Conservation (phyloP, 805 yeast genomes). For the Priceomyces carsonii region DNA sequence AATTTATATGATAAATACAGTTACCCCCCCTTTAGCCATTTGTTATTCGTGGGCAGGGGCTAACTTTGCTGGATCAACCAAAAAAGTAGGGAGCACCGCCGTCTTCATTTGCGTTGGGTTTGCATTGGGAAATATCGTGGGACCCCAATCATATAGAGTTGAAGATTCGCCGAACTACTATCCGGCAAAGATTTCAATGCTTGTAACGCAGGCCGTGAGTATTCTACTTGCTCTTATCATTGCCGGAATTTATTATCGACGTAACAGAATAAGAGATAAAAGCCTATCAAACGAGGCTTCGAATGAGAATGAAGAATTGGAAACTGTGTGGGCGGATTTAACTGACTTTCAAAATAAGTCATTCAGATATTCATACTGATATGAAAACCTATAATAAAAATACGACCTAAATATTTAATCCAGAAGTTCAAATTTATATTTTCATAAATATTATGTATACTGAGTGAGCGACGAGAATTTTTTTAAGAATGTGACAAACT, state of each 20-base stretch:
- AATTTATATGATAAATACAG: slow-evolving; percentile 17
- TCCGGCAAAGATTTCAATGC: slow-evolving; percentile 16
- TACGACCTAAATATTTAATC: too few relatives aligned
- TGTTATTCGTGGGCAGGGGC: slow-evolving; percentile 14
- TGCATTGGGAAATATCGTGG: slow-evolving; percentile 14
- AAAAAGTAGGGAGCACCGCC: slow-evolving; percentile 12
- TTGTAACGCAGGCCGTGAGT: slow-evolving; percentile 15
- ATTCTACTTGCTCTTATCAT: slow-evolving; percentile 8
- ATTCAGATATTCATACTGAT: slow-evolving; percentile 14
- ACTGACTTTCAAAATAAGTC: slow-evolving; percentile 15
- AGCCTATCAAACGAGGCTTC: slow-evolving; percentile 3
- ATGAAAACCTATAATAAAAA: too few relatives aligned
- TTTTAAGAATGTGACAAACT: too few relatives aligned
- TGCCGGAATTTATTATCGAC: slow-evolving; percentile 9
- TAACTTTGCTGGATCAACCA: slow-evolving; percentile 15
- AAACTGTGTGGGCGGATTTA: slow-evolving; percentile 13
- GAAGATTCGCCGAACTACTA: slow-evolving; percentile 13
- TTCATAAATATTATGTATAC: too few relatives aligned
- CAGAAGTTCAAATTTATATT: too few relatives aligned
- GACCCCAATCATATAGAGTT: slow-evolving; percentile 13
- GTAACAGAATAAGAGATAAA: slow-evolving; percentile 11
- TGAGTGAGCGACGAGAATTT: too few relatives aligned
- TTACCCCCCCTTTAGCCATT: slow-evolving; percentile 15
- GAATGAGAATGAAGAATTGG: too few relatives aligned
- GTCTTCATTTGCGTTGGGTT: slow-evolving; percentile 13